Conservation (phyloP, 371 early-diverging fungal species). For the Syncephalastrum sp. region DNA sequence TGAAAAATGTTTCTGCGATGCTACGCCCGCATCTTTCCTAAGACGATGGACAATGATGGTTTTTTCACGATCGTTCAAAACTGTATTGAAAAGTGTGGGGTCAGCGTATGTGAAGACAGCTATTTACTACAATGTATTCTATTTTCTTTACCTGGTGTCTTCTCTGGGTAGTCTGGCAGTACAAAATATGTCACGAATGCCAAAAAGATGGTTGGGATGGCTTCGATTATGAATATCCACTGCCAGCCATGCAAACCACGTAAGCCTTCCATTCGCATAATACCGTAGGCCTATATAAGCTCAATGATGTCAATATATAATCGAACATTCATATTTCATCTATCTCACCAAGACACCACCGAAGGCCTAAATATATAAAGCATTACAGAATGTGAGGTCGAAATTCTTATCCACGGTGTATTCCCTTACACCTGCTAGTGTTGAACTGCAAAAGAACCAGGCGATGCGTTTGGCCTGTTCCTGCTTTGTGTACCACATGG, state of each 20-base stretch:
- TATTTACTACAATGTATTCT: no score
- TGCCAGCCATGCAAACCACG: slow-evolving; percentile 16
- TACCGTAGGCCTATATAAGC: slow-evolving; percentile 7
- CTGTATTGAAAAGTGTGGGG: no score
- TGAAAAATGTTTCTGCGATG: not conserved
- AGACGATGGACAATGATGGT: slow-evolving; percentile 10
- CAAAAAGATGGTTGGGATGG: slow-evolving; percentile 10
- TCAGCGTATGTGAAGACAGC: no score
- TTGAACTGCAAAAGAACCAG: slow-evolving; percentile 7
- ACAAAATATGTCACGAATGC: slow-evolving; percentile 5
- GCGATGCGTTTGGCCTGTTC: slow-evolving; percentile 13
- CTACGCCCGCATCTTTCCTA: slow-evolving; percentile 1
- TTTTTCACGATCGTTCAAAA: not conserved
- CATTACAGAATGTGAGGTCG: no score
- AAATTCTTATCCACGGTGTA: no score
- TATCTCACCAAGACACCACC: no score
- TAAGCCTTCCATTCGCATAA: slow-evolving; percentile 9
- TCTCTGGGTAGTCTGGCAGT: slow-evolving; percentile 4
- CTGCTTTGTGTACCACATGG: slow-evolving; percentile 10
- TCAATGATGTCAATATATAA: not conserved
- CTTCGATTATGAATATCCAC: slow-evolving; percentile 12
- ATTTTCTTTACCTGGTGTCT: not conserved
- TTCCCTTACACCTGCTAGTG: slow-evolving; percentile 8
- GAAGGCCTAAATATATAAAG: no score
- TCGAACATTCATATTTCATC: no score